Evolutionary conservation across 148 eudicot genomes (phyloP), one percentile per base, ranked within the genome.

Genomic region (Hydrangea macrophylla): DNA sequence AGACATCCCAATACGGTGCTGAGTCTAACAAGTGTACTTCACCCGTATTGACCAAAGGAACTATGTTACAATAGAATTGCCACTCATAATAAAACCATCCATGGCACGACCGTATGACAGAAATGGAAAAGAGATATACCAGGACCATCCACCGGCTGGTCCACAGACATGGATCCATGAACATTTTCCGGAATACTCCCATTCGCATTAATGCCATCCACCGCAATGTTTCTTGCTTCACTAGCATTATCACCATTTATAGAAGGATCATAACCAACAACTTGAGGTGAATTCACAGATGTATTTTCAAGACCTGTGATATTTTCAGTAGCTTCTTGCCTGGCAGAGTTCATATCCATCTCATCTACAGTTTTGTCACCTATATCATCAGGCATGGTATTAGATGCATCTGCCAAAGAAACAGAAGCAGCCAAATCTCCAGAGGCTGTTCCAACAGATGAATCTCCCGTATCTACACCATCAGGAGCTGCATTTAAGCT

Each of bases 101-200:
- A 3, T 48, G 15, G n/a, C 6, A n/a, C 12, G 39, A 7, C 20
- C 13, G n/a, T 31, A 6, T 6, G 22, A 28, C 12, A 55, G 2
- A 27, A 10, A 26, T 35, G 2, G 25, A 9, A 22, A 15, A 42
- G 28, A 64, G 15, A 64, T 72, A 70, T 79, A 90, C 96, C 92
- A 64, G 86, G 71, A 67, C 76, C 83, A 79, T 81, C 92, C 55
- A 65, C 65, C 60, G 65, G 39, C 44, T 78, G 90, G 51, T 79
- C 84, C 55, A 63, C 79, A 66, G 82, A 45, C 57, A 61, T 71
- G 55, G 82, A 56, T 27, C 71, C 85, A 62, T 73, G 82, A 63
- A 27, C 83, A 69, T 78, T 84, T 60, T 68, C 82, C 20, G 83
- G 50, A 32, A 79, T 45, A 71, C 64, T 70, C 55, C 82, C 90